Base-by-base conservation (phyloP, 176 grass and related monocot genomes). In the Lolium perenne region DNA sequence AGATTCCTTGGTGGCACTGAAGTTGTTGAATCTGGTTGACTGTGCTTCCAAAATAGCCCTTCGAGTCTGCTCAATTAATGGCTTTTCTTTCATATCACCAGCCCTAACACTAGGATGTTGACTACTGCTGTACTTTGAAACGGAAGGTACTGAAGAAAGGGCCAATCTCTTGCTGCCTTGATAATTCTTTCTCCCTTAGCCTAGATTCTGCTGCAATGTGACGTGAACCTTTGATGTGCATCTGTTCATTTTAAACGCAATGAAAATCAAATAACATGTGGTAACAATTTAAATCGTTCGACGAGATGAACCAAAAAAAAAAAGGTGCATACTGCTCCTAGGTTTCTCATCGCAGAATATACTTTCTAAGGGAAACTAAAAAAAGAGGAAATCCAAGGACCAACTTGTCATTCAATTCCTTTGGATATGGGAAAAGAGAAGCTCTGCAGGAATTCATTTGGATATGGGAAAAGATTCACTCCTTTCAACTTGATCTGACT, bases 171-270 rank as follows among this genome's bases (percentile, higher is more conserved):
- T 87, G 80, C 78, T 89, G 85, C 70, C 53, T 95, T 25, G 64
- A 87, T 72, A 95, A 55, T 87, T 92, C 95, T 21, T 80, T 88
- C 65, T 77, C 83, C 89, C 76, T 91, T 46, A 88, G 45, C 47
- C 56, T 88, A 60, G 71, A 77, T 80, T 91, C 61, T 80, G 95
- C 90, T 71, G 87, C 91, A 72, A 87, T 82, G 78, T 97, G 95
- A 16, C 72, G 89, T 82, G 91, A 91, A 46, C 89, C 92, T 83
- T 92, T 95, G 82, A 90, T 95, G 88, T 93, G 95, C 76, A 95
- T 88, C 91, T 97, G 93, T 70, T 41, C 45, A 85, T 80, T 71
- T 18, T 78, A 6, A 72, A 86, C 8, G 29, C 29, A 46, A 62
- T 61, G 41, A 17, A 10, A 68, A 70, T 60, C 67, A 76, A 86